Percentiles rank a stretch among this genome's conserved stretches.
Evolutionary conservation across 257 asterid genomes (phyloP).

Genomic region (Voacanga thouarsii): DNA sequence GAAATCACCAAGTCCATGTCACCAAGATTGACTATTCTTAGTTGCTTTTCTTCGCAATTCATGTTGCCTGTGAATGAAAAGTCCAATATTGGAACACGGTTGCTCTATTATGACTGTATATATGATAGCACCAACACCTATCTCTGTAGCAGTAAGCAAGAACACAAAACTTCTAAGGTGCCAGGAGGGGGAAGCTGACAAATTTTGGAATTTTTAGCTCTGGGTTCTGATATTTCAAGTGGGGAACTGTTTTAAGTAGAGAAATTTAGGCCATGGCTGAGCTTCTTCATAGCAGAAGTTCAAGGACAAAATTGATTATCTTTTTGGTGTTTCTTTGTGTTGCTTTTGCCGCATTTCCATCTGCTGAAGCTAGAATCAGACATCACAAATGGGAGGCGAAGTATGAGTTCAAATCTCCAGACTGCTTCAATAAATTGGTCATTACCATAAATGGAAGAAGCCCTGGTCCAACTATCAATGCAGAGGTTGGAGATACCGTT

Average conservation of each 20-base stretch:
- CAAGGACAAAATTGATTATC: neutral
- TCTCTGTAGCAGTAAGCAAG: neutral
- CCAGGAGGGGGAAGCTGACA: neutral
- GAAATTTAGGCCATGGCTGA: slow-evolving; percentile 4
- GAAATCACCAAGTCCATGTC: too few species aligned
- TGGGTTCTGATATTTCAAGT: neutral
- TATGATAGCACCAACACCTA: neutral
- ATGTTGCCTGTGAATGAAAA: too few species aligned
- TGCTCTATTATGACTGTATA: neutral
- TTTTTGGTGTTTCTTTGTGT: slow-evolving; percentile 10
- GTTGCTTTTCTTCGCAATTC: too few species aligned
- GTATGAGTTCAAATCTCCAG: slow-evolving; percentile 78
- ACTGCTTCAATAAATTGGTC: slow-evolving; percentile 61
- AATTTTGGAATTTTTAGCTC: neutral
- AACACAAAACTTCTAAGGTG: too few species aligned
- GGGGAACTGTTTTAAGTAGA: neutral
- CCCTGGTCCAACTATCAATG: slow-evolving; percentile 83
- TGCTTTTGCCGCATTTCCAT: neutral
- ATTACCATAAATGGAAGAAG: slow-evolving; percentile 75
- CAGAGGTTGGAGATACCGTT: slow-evolving; percentile 72
- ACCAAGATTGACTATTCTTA: too few species aligned
- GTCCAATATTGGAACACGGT: neutral
- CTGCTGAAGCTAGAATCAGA: slow-evolving; percentile 48
- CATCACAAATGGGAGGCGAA: slow-evolving; percentile 78
- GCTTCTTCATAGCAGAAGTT: slow-evolving; percentile 12